These are phyloP conservation scores for Trichaptum fuscoviolaceum DNA, from an alignment of 768 basidiomycete species.

Conservation along the genomic window DNA sequence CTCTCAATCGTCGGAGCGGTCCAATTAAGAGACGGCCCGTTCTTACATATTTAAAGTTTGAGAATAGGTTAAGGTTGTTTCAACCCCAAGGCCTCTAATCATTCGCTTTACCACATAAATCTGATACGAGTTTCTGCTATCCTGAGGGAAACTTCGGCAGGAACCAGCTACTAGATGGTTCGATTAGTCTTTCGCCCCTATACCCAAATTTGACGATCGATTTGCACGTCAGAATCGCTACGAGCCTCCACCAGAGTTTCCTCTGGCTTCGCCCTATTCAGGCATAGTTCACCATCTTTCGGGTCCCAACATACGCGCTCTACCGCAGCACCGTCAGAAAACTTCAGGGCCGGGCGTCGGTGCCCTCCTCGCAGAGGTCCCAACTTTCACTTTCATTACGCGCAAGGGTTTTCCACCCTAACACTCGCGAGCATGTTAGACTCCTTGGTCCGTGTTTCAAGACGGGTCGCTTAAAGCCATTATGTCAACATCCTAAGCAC, in stretches of 20 bases:
- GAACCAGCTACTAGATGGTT: conserved; percentile 93
- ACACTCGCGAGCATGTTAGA: no score
- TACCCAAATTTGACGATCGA: conserved; percentile 93
- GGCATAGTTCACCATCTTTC: no score
- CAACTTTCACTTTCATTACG: no score
- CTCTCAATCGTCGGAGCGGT: conserved; percentile 54
- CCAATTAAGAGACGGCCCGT: conserved; percentile 47
- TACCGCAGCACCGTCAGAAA: no score
- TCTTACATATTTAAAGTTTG: conserved; percentile 69
- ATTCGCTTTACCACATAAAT: conserved; percentile 73
- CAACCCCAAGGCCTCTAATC: conserved; percentile 89
- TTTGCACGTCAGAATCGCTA: conserved; percentile 96
- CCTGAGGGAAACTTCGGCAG: no score
- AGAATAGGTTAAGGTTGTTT: conserved; percentile 84
- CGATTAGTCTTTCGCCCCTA: conserved; percentile 96
- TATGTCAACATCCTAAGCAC: no score
- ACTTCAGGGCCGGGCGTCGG: no score
- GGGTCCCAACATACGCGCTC: no score
- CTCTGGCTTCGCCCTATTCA: conserved; percentile 93
- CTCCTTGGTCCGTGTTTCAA: no score
- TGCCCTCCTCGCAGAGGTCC: no score
- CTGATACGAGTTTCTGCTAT: conserved; percentile 58
- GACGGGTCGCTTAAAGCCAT: no score
- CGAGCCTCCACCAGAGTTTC: conserved; percentile 95
- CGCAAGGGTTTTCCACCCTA: no score